These are phyloP conservation scores for Boletus sp. DNA, from an alignment of 768 basidiomycete species.

Conservation along the genomic window DNA sequence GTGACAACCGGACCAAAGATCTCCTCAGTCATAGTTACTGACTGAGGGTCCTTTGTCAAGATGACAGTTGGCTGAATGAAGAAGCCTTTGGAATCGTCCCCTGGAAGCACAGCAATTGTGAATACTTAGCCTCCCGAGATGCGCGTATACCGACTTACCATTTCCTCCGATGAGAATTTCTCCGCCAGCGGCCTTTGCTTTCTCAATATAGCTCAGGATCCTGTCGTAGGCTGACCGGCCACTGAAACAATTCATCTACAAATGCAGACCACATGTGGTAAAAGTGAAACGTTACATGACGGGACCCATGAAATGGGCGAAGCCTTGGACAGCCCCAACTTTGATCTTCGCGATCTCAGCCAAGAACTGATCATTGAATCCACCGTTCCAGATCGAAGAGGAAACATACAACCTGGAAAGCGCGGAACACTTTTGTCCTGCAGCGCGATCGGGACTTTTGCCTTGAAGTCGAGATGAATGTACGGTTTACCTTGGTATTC, in stretches of 20 bases:
- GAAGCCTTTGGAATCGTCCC: slow-evolving; percentile 89
- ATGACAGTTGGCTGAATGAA: slow-evolving; percentile 95
- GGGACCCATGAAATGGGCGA: slow-evolving; percentile 89
- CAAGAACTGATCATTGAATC: slow-evolving; percentile 82
- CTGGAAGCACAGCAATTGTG: slow-evolving; percentile 34
- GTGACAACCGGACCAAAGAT: slow-evolving; percentile 97
- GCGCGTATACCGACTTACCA: slow-evolving; percentile 41
- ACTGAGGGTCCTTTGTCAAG: slow-evolving; percentile 84
- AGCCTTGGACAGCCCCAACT: slow-evolving; percentile 75
- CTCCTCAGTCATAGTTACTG: slow-evolving; percentile 89
- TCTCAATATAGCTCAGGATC: slow-evolving; percentile 76
- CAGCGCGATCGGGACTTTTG: neutral
- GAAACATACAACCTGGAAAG: slow-evolving; percentile 90
- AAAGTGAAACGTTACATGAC: slow-evolving; percentile 66
- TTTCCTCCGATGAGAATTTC: slow-evolving; percentile 86
- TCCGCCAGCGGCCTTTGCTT: slow-evolving; percentile 87
- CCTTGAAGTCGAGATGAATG: neutral
- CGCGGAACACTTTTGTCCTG: slow-evolving; percentile 96
- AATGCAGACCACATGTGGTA: neutral
- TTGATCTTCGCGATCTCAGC: slow-evolving; percentile 80
- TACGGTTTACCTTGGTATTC: slow-evolving; percentile 81
- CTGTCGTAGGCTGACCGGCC: slow-evolving; percentile 88
- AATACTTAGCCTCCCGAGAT: neutral
- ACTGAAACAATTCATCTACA: slow-evolving; percentile 37
- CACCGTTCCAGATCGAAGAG: slow-evolving; percentile 76